phyloP scores from a whole-genome alignment of 148 eudicot species.

The Arbutus unedo region DNA sequence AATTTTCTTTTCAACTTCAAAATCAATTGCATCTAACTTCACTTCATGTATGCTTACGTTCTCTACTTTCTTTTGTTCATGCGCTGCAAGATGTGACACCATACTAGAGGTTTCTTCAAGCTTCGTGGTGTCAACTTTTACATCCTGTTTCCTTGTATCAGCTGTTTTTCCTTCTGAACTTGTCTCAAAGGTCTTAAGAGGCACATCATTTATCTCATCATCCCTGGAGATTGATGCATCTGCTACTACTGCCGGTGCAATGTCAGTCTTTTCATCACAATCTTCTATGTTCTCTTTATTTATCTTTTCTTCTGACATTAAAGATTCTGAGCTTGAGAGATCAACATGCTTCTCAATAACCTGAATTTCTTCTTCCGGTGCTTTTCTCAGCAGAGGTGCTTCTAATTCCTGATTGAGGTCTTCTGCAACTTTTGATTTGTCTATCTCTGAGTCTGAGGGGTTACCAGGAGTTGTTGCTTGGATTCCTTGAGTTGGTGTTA shows the following conservation, averaged over 20 bases:
- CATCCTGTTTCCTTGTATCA: conserved; percentile 5
- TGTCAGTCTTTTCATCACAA: background rate
- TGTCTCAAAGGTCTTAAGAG: background rate
- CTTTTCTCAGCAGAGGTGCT: background rate
- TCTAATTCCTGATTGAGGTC: conserved; percentile 19
- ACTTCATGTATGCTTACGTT: background rate
- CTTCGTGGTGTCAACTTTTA: conserved; percentile 18
- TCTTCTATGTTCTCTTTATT: conserved; percentile 20
- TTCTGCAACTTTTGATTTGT: conserved; percentile 1
- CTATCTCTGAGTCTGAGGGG: background rate
- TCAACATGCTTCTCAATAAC: conserved; percentile 7
- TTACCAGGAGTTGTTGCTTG: background rate
- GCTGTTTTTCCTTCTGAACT: conserved; percentile 6
- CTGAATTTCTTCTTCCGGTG: conserved; percentile 8
- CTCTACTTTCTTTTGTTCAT: conserved; percentile 7
- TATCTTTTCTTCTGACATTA: conserved; percentile 10
- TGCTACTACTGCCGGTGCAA: background rate
- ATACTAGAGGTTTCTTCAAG: conserved; percentile 1
- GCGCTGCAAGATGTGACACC: conserved; percentile 4
- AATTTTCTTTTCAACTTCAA: conserved; percentile 11
- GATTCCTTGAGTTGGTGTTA: conserved; percentile 14
- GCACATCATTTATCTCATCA: conserved; percentile 11
- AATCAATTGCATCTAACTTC: conserved; percentile 14
- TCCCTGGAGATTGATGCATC: background rate
- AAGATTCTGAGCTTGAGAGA: conserved; percentile 8